These are phyloP conservation scores for Fusarium clavum DNA, from an alignment of 2,329 filamentous ascomycete species.

Conservation along the genomic window DNA sequence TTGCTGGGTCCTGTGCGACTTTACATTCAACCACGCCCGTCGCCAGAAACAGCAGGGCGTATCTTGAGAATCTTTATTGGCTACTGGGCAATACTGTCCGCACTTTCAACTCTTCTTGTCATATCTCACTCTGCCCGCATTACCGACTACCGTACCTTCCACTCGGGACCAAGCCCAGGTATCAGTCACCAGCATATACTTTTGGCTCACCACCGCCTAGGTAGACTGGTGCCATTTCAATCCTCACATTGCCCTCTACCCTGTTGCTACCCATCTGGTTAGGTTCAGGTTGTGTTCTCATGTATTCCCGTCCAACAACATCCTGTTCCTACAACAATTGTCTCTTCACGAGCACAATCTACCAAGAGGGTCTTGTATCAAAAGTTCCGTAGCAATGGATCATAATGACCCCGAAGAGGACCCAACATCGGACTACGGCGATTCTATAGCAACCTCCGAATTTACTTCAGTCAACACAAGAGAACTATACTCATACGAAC, in stretches of 20 bases:
- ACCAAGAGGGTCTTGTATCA: slow-evolving; percentile 8
- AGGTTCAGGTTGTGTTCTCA: slow-evolving; percentile 20
- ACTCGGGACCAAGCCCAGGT: slow-evolving; percentile 33
- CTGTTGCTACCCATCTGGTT: slow-evolving; percentile 12
- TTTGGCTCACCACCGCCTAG: slow-evolving; percentile 29
- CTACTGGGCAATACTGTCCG: not conserved
- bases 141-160: slow-evolving; percentile 33
- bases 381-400: slow-evolving; percentile 39
- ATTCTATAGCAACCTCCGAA: slow-evolving; percentile 53
- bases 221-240: not conserved
- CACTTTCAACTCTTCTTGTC: slow-evolving; percentile 16
- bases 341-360: slow-evolving; percentile 22
- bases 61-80: slow-evolving; percentile 11
- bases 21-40: slow-evolving; percentile 27
- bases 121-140: slow-evolving; percentile 15
- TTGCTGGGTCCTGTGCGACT: slow-evolving; percentile 23
- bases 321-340: slow-evolving; percentile 13
- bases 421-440: slow-evolving; percentile 56
- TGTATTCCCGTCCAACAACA: slow-evolving; percentile 34
- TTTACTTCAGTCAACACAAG: slow-evolving; percentile 56
- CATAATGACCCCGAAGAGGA: slow-evolving; percentile 46
- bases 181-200: slow-evolving; percentile 39
- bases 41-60: slow-evolving; percentile 15
- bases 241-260: slow-evolving; percentile 6
- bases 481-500: slow-evolving; percentile 51